These are phyloP conservation scores for Fonsecaea nubica DNA, from an alignment of 2,329 filamentous ascomycete species.

Conservation along the genomic window DNA sequence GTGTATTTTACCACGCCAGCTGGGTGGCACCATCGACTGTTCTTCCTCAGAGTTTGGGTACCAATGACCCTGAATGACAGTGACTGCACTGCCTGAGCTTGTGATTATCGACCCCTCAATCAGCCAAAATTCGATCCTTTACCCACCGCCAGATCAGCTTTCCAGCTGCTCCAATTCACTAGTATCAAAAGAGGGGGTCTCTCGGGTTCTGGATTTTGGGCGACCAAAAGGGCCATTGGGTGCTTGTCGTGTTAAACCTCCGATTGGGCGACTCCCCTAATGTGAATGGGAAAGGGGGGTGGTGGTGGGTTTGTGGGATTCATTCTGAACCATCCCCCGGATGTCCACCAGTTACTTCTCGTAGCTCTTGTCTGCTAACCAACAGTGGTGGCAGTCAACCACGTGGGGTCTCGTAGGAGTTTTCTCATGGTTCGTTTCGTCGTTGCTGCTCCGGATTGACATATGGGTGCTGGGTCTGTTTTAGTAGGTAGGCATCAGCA, in stretches of 20 bases:
- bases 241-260: background rate
- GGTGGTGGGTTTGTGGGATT: background rate
- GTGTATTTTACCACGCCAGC: background rate
- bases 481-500: background rate
- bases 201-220: background rate
- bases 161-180: background rate
- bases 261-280: background rate
- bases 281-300: background rate
- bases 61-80: background rate
- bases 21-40: background rate
- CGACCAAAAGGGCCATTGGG: background rate
- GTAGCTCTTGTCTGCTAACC: background rate
- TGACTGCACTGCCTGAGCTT: background rate
- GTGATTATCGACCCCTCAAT: constrained; percentile 2
- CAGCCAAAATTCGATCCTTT: background rate
- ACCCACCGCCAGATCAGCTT: background rate
- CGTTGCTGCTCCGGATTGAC: background rate
- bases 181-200: background rate
- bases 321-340: background rate
- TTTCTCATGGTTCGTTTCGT: background rate
- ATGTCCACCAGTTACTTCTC: background rate
- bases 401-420: constrained; percentile 6
- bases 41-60: background rate
- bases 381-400: background rate
- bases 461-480: background rate